phyloP scores from a whole-genome alignment of 441 rosid species.

The Flueggea neowawraea region DNA sequence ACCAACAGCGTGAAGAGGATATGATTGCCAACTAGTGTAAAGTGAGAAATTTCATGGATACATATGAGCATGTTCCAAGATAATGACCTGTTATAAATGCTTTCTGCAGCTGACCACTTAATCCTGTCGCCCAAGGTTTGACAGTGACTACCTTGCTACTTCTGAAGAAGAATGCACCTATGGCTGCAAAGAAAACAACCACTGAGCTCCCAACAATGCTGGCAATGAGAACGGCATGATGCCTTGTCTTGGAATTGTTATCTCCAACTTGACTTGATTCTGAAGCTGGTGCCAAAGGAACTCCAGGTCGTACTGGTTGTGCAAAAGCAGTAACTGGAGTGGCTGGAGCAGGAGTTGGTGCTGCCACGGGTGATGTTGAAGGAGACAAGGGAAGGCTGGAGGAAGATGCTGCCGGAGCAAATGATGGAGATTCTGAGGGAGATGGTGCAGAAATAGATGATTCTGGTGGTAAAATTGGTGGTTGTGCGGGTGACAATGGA shows the following conservation, averaged over 20 bases:
- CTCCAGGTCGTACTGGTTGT: conserved; percentile 18
- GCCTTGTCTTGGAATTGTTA: conserved; percentile 25
- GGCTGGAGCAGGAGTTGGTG: conserved; percentile 21
- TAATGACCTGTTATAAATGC: conserved; percentile 73
- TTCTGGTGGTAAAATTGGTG: conserved; percentile 23
- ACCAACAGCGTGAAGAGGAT: no score
- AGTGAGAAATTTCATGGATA: no score
- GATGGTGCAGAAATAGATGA: conserved; percentile 17
- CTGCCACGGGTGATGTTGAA: conserved; percentile 30
- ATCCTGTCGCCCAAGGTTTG: conserved; percentile 81
- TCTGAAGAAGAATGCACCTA: conserved; percentile 36
- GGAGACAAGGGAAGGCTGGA: conserved; percentile 22
- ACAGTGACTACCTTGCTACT: conserved; percentile 66
- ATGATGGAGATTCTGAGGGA: conserved; percentile 20
- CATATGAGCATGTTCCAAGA: no score
- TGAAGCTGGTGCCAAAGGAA: conserved; percentile 28
- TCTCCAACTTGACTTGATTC: conserved; percentile 20
- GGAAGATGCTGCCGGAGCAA: conserved; percentile 32
- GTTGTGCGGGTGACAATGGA: conserved; percentile 7
- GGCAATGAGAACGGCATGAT: conserved; percentile 25
- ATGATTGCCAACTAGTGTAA: no score
- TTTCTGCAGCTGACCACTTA: conserved; percentile 91
- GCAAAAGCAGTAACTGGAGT: conserved; percentile 17
- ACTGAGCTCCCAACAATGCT: conserved; percentile 44
- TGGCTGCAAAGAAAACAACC: conserved; percentile 38